Base-by-base conservation (phyloP, 148 eudicot species). In the Nepenthes mirabilis region DNA sequence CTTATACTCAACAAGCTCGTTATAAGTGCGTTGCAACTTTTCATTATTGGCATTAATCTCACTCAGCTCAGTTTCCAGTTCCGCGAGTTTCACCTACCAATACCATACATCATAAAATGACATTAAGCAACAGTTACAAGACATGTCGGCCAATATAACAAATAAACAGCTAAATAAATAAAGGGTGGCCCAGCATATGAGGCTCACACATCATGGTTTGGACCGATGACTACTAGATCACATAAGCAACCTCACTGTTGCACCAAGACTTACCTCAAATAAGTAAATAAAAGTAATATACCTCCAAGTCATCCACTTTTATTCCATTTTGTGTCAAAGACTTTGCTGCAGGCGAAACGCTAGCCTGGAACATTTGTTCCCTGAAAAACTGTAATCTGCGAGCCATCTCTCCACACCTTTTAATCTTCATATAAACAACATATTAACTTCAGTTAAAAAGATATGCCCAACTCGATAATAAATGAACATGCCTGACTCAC, bases 361-460 rank as follows among this genome's bases (percentile, higher is more conserved):
- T 95, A 52, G 98, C 94, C 75, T 83, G 87, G 10, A 69, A 72
- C 86, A 86, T 88, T 61, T 91, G 94, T 37, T 91, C 90, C 75
- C 64, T 84, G 63, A 91, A 79, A 68, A 80, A 82, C 43, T 91
- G 77, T 59, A 88, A 70, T 61, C 84, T 88, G 58, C 98, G 90
- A 12, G 94, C 94, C 96, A 91, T 85, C 74, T 91, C 98, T 67
- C 81, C 96, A 70, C 81, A 75, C 82, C 87, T 85, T 88, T 91
- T 91, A 45, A 91, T 83, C 98, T 91, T 67, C 63, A 78, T 7
- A 66, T 61, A 14, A 62, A 52, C 11, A 56, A 56, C 56, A 64
- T 6, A 61, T 5, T 1, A 55, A 34, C 49, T 34, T 71, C 9
- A 56, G 40, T 40, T 36, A 68, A 64, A 49, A 37, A 33, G 4